Evolutionary conservation across 352 stramenopile genomes (phyloP), one percentile per base, ranked within the genome.

Genomic region (Thraustochytrium striatum): DNA sequence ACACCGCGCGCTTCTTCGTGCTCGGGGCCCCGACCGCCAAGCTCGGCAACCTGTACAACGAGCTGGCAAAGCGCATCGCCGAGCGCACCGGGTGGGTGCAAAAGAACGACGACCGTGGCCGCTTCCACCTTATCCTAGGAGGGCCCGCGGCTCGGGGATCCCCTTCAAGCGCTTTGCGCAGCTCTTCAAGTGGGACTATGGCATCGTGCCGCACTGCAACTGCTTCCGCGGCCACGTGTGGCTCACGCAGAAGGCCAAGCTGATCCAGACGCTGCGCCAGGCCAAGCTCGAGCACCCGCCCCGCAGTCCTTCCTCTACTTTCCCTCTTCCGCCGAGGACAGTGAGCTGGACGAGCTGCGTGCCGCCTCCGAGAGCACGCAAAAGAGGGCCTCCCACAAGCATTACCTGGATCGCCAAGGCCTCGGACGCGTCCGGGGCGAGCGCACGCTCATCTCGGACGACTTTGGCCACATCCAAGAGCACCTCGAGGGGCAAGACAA

Each of bases 91-190:
- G 70, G n/a, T 80, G 47, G 36, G 41, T 44, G 28, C 28, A 80
- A 33, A 80, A 59, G 70, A 80, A 81, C 11, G 55, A 72, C 55
- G 53, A 28, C 21, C 35, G 35, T 32, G 70, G 58, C 8, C 55
- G 70, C n/a, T 80, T 72, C 58, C 70, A 80, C 58, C 57, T 80
- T 28, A 80, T 80, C 55, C 35, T 80, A 28, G 70, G 70, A 21
- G 58, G 70, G 30, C 28, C 0, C 30, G 58, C 47, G 70, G 70
- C 33, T 35, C 55, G 1, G 70, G 70, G 11, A 80, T 80, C 30
- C 70, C 70, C 3, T 80, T 80, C 58, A 80, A 80, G 70, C 55
- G 70, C 30, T 75, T 80, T 58, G 55, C 70, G 36, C 70, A 80
- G 50, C 70, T 80, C 7, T 80, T 72, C 58, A 69, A 70, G 39